Base-by-base conservation (phyloP, 1,284 basidiomycete species). In the Moesziomyces globuligerus region DNA sequence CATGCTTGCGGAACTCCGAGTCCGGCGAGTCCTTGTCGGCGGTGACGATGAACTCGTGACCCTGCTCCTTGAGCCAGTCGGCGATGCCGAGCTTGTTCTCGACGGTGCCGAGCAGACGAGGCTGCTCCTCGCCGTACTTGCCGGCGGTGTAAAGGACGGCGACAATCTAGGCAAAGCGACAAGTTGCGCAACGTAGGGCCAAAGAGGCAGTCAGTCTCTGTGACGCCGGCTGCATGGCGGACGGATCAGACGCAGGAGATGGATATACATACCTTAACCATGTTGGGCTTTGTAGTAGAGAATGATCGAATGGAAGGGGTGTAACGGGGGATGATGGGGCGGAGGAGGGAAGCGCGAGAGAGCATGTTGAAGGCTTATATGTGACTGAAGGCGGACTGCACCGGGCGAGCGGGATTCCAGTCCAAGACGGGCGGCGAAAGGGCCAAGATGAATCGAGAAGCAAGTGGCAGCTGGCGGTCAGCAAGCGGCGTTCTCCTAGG, bases 21-120 rank as follows among this genome's bases (percentile, higher is more conserved):
- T 91, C 85, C 10, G 89, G 85, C 28, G 92, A 92, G 81, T 96
- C 94, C 85, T 96, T 96, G 86, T 89, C 89, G 81, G 89, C 89
- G 39, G 91, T 79, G 44, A 78, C 78, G 29, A 81, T 62, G 38
- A 76, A 48, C 83, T 93, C 90, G 83, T 93, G 91, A 23, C 93
- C 93, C 65, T 89, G 85, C 29, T 88, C 86, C 76, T 89, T 87
- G 74, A 75, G 54, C 72, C 74, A 76, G 36, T 77, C 52, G 38
- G 75, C 69, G 17, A 81, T 62, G 20, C 82, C 83, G 45, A 84
- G 83, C 36, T 79, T 87, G 86, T 96, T 97, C 85, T 98, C 92
- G 60, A 89, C 87, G 17, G 94, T 93, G 54, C 93, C 94, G 43
- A 95, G 87, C 38, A 96, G 89, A 83, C 91, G 88, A 48, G 91